phyloP scores from a whole-genome alignment of 768 basidiomycete genomes.

The Lactarius vividus region DNA sequence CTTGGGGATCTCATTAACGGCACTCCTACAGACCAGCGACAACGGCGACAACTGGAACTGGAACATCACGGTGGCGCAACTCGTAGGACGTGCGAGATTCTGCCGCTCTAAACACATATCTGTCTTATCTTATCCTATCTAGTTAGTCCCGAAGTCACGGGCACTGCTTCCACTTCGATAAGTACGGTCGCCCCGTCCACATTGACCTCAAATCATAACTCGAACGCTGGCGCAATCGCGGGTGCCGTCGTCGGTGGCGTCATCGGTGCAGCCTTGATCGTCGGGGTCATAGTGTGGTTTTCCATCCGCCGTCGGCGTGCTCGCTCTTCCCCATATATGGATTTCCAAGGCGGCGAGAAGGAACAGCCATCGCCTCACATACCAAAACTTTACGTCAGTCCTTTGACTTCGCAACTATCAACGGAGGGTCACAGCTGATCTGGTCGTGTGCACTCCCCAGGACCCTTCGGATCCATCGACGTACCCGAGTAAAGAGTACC shows the following conservation, averaged over 20 bases:
- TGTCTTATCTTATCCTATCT: neutral
- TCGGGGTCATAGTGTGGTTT: conserved; percentile 41
- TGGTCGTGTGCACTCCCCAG: conserved; percentile 9
- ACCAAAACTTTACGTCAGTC: conserved; percentile 20
- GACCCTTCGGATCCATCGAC: conserved; percentile 29
- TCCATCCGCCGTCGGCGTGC: conserved; percentile 34
- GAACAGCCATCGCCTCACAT: neutral
- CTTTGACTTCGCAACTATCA: neutral
- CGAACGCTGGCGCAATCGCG: conserved; percentile 56
- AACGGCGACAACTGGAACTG: too few species aligned
- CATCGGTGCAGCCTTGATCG: conserved; percentile 45
- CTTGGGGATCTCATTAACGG: neutral
- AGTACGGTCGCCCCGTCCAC: neutral
- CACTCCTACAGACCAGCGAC: conserved; percentile 1
- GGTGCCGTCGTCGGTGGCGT: conserved; percentile 63
- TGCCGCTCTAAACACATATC: neutral
- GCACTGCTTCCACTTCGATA: neutral
- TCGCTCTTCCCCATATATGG: conserved; percentile 24
- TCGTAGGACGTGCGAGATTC: neutral
- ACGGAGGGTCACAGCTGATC: neutral
- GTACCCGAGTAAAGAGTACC: conserved; percentile 12
- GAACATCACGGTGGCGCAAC: neutral
- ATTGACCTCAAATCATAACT: neutral
- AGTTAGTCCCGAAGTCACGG: conserved; percentile 13
- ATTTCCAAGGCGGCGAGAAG: conserved; percentile 1